Base-by-base conservation (phyloP, 2,329 filamentous ascomycete species). In the Claviceps lovelessii region DNA sequence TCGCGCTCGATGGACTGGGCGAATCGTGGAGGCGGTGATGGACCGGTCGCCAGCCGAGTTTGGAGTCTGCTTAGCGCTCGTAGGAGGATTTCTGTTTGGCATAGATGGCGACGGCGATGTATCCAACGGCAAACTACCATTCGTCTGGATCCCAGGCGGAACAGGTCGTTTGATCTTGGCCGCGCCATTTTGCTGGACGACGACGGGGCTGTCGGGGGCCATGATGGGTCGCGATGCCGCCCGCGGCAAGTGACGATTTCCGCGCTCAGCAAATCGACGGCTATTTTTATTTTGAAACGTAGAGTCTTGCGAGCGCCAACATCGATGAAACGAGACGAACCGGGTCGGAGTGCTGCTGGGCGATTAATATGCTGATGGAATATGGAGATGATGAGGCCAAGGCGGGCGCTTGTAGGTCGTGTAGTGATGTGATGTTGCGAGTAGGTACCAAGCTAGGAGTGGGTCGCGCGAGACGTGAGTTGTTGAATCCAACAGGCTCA, bases 131-230 rank as follows among this genome's bases (percentile, higher is more conserved):
- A 73, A 72, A 56, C 73, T 70, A 39, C 82, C 81, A 68, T 86
- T 86, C 57, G 81, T 78, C 66, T 85, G 83, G 55, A 85, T 79
- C 48, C 81, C 78, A 49, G 83, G 76, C 42, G 82, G 81, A 53
- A 79, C 73, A 57, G 82, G 83, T 41, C 84, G 83, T 71, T 88
- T 89, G 59, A 80, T 77, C 70, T 88, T 89, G 60, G 67, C 67
- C 60, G 69, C 63, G 61, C 68, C 71, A 64, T 70, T 68, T 56
- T 72, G 72, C 61, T 71, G 71, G 52, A 64, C 61, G 55, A 64
- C 61, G 55, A 73, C 71, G 57, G 76, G 73, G 64, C 77, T 76
- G 63, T 77, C 73, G 58, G 79, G 77, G 65, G 77, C 77, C 79
- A 82, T 82, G 60, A 64, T 67, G 64, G 64, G 61, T 55, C 46